phyloP scores from a whole-genome alignment of 2,329 filamentous ascomycete species.

The Leptographium procerum region DNA sequence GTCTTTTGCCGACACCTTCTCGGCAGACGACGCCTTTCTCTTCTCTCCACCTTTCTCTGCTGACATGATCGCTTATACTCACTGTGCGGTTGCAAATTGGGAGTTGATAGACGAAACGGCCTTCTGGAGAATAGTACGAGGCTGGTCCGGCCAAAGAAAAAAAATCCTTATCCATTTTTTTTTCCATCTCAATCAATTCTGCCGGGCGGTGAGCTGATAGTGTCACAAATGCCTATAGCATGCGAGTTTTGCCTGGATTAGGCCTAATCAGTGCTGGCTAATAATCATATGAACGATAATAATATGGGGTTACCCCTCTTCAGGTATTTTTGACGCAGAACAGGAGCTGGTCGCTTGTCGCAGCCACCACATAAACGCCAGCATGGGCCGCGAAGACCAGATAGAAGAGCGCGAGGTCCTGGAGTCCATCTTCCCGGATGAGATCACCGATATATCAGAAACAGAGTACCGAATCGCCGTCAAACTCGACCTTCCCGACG shows the following conservation, averaged over 20 bases:
- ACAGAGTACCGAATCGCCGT: conserved; percentile 81
- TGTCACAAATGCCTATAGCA: not conserved
- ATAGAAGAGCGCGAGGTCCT: conserved; percentile 94
- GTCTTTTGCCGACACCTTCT: conserved; percentile 31
- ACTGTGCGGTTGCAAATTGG: not conserved
- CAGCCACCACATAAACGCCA: conserved; percentile 11
- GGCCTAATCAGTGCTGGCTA: too few relatives aligned
- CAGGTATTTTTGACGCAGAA: not conserved
- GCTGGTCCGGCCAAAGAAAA: conserved; percentile 3
- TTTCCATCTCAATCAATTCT: conserved; percentile 9
- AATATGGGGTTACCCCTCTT: conserved; percentile 1
- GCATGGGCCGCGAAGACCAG: conserved; percentile 74
- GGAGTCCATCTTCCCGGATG: conserved; percentile 94
- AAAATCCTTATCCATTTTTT: conserved; percentile 4
- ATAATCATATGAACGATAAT: too few relatives aligned
- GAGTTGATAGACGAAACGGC: not conserved
- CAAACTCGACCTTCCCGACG: conserved; percentile 63
- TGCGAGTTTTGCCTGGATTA: too few relatives aligned
- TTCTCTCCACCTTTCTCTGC: conserved; percentile 41
- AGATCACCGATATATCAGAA: conserved; percentile 94
- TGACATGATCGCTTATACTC: conserved; percentile 28
- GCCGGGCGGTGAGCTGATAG: conserved; percentile 23
- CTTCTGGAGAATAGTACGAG: not conserved
- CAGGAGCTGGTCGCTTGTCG: not conserved
- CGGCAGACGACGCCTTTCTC: conserved; percentile 38